Evolutionary conservation across 75 land plant genomes (phyloP).

Genomic region (Sequoia sempervirens): DNA sequence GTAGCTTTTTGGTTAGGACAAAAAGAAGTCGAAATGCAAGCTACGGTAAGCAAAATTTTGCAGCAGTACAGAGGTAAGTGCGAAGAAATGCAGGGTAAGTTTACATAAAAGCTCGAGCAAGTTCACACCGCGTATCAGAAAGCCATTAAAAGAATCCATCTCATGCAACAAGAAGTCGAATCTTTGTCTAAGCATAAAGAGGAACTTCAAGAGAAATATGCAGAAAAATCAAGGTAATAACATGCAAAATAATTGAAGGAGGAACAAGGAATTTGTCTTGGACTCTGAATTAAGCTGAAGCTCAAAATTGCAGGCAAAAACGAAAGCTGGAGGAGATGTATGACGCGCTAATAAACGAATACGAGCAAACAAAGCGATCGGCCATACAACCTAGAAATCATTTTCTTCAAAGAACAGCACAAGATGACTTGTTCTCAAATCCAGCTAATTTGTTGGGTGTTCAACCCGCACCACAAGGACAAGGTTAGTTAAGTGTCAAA

Average conservation of each 20-base stretch:
- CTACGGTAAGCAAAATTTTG: slow-evolving; percentile 72
- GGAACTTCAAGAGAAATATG: slow-evolving; percentile 92
- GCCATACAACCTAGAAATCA: slow-evolving; percentile 56
- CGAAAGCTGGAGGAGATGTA: slow-evolving; percentile 99
- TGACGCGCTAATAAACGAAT: slow-evolving; percentile 79
- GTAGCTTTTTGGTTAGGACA: slow-evolving; percentile 92
- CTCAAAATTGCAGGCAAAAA: slow-evolving; percentile 64
- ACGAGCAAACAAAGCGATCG: slow-evolving; percentile 70
- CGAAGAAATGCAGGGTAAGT: slow-evolving; percentile 81
- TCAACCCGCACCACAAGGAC: slow-evolving; percentile 27
- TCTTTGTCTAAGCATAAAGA: slow-evolving; percentile 77
- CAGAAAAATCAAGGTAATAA: slow-evolving; percentile 83
- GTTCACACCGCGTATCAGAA: slow-evolving; percentile 86
- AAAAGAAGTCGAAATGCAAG: slow-evolving; percentile 90
- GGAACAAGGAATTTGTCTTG: not conserved
- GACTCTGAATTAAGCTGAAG: not conserved
- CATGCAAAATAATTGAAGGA: not conserved
- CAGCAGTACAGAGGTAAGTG: slow-evolving; percentile 84
- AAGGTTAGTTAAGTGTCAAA: slow-evolving; percentile 28
- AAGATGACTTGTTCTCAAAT: slow-evolving; percentile 54
- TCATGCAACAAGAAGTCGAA: slow-evolving; percentile 82
- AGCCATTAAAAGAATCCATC: slow-evolving; percentile 76
- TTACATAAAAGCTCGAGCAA: slow-evolving; percentile 79
- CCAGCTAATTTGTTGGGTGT: slow-evolving; percentile 34
- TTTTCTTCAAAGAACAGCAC: slow-evolving; percentile 41